These are phyloP conservation scores for Mycosphaerella arachidis DNA, from an alignment of 2,329 filamentous ascomycete genomes.

Conservation along the genomic window DNA sequence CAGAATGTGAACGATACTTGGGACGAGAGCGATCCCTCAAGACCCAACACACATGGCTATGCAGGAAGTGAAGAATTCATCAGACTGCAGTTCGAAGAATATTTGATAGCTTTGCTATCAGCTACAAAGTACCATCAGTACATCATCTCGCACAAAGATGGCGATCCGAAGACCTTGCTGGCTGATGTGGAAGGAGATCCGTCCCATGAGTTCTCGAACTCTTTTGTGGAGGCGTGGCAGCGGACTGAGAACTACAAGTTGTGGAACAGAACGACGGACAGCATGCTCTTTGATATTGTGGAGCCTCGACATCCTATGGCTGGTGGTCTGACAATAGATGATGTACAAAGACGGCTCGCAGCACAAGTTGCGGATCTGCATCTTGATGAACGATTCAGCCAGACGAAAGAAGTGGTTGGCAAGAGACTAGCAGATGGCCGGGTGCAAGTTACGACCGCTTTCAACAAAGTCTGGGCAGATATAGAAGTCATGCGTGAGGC, in stretches of 20 bases:
- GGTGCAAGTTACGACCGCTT: conserved; percentile 80
- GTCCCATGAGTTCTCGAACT: conserved; percentile 71
- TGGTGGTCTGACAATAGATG: conserved; percentile 86
- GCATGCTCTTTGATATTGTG: conserved; percentile 88
- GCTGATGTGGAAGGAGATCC: conserved; percentile 74
- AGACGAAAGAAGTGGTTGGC: conserved; percentile 79
- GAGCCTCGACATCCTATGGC: conserved; percentile 91
- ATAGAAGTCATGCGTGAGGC: conserved; percentile 76
- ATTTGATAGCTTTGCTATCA: conserved; percentile 81
- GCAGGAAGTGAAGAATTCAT: conserved; percentile 97
- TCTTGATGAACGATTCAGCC: conserved; percentile 81
- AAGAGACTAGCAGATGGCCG: conserved; percentile 82
- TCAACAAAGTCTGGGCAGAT: conserved; percentile 85
- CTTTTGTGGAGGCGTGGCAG: conserved; percentile 86
- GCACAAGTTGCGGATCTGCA: conserved; percentile 93
- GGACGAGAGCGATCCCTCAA: conserved; percentile 83
- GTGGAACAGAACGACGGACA: conserved; percentile 69
- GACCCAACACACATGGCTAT: conserved; percentile 93
- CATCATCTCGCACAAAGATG: conserved; percentile 38
- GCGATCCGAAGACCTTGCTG: conserved; percentile 57
- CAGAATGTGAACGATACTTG: conserved; percentile 93
- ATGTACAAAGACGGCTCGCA: conserved; percentile 82
- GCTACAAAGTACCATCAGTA: conserved; percentile 77
- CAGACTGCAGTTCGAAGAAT: conserved; percentile 93
- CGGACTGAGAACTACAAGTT: conserved; percentile 87